Base-by-base conservation (phyloP, 108 stramenopile species). In the Skeletonema tropicum region DNA sequence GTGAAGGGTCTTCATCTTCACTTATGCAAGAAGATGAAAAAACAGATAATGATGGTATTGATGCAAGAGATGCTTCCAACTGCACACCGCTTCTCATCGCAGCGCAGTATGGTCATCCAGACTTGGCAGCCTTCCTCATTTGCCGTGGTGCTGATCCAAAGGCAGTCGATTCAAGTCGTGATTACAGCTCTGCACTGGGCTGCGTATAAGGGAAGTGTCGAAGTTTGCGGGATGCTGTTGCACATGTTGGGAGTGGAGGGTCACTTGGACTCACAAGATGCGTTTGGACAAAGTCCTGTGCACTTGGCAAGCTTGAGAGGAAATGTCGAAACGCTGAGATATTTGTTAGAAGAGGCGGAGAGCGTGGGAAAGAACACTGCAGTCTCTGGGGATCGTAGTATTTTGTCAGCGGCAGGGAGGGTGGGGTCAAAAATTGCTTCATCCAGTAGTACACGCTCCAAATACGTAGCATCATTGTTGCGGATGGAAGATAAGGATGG, bases 101-200 rank as follows among this genome's bases (percentile, higher is more conserved):
- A 13, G 87, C 95, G 19, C 98, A 98, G 85, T 96, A 97, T 62
- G 97, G 97, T 10, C 94, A 97, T 60, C 94, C 96, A 8, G 92
- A 94, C 73, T 77, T 96, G n/a, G 95, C 92, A 17, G 94, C 93
- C 19, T 96, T 86, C 61, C 72, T 97, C 14, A 80, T 95, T 21
- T 83, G 95, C 35, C 76, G 86, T 15, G 95, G 96, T 33, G 96
- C 97, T 13, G 80, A 95, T 67, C 68, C 88, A 21, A 68, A 78
- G 21, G 91, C 91, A 30, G 77, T 92, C 11, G 98, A 98, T 82
- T 73, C 81, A 17, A 87, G 76, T 62, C 70, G 81, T n/a, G 98
- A 98, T 73, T 73, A 89, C 95, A 8, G 95, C 96, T 2, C 68
- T 96, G 61, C 98, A 98, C 73, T 98, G 98, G 98, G 98, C 97